Base-by-base conservation (phyloP, 257 asterid species). In the Nyctanthes arbortristis region DNA sequence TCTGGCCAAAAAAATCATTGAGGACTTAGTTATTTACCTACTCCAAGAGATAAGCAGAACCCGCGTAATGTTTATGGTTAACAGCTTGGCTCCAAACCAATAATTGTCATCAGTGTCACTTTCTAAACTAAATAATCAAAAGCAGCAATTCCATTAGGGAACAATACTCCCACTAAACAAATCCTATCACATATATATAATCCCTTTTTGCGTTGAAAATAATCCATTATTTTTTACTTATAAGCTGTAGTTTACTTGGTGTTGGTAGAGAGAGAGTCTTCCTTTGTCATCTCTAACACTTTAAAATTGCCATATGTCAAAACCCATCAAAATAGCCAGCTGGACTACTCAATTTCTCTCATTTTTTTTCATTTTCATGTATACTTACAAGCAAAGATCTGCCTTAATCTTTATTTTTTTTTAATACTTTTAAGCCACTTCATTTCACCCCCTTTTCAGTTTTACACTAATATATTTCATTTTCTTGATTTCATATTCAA, bases 321-420 rank as follows among this genome's bases (percentile, higher is more conserved):
- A 4, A 22, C 16, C 20, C 52, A 13, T 14, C 35, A 40, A 43
- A 5, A 29, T 25, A 11, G 3, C 31, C 9, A 71, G 31, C 47
- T 54, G 43, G 33, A 62, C 58, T 52, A 0, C 6, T 14, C 20
- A 52, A 52, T 22, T 8, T 24, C 47, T 36, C 37, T 10, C 13
- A 4, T 18, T 40, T 55, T 13, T 30, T 27, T 40, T 66, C 43
- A 2, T 67, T 5, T 27, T 72, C 78, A 63, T 62, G 62, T 75
- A 79, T 76, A 66, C 90, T 87, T 84, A 67, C 81, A 84, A 84
- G 90, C 88, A 84, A 84, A 82, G 93, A 78, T 69, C 78, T 37
- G 27, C 61, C 32, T 55, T 35, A 61, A 61, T 16, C 43, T 49
- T 40, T 29, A 10, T 72, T 29, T 12, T 28, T 20, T 3, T 13